Conservation (phyloP, 805 yeast species). For the Brettanomyces sp. region DNA sequence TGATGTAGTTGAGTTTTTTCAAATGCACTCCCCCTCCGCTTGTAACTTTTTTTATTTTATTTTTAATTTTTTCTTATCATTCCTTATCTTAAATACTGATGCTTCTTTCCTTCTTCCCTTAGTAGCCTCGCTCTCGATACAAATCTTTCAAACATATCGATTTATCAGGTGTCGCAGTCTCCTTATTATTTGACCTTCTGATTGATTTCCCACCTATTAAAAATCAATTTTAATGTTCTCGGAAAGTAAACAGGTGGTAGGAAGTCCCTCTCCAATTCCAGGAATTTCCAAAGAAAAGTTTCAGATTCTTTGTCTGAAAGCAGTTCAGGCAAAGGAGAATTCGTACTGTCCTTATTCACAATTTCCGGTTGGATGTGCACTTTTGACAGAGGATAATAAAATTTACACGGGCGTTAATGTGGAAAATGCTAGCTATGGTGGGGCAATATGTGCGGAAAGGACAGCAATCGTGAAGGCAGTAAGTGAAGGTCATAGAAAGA, state of each 20-base stretch:
- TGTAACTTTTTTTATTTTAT: too few relatives aligned
- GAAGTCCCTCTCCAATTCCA: background rate
- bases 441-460: conserved; percentile 69
- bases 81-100: too few relatives aligned
- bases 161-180: too few relatives aligned
- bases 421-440: conserved; percentile 88
- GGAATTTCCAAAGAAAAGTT: conserved; percentile 6
- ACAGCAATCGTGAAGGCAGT: conserved; percentile 54
- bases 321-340: conserved; percentile 18
- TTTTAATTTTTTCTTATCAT: too few relatives aligned
- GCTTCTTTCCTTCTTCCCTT: too few relatives aligned
- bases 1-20: too few relatives aligned
- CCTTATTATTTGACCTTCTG: too few relatives aligned
- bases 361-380: conserved; percentile 75
- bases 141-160: too few relatives aligned
- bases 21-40: too few relatives aligned
- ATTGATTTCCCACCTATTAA: too few relatives aligned
- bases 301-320: conserved; percentile 7
- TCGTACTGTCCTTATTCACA: conserved; percentile 69
- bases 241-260: background rate
- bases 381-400: conserved; percentile 43
- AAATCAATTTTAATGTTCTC: too few relatives aligned
- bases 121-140: too few relatives aligned
- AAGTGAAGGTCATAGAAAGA: conserved; percentile 28
- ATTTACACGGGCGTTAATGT: conserved; percentile 72